Percentiles rank a stretch among this genome's conserved stretches.
phyloP scores from a whole-genome alignment of 495 filamentous ascomycete genomes.

The Aspergillus sclerotiicarbonarius region DNA sequence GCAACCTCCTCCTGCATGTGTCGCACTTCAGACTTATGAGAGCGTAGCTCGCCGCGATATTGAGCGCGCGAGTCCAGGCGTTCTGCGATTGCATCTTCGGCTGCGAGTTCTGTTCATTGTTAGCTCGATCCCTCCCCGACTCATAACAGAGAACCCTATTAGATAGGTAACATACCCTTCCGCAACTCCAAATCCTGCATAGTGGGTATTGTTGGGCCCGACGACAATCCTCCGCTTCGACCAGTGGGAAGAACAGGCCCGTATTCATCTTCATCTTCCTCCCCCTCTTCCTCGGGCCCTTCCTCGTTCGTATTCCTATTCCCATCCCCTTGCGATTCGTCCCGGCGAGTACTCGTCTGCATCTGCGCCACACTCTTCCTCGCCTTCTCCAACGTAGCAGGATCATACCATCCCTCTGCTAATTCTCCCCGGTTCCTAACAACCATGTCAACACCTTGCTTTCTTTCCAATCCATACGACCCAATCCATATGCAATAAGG shows the following conservation, averaged over 20 bases:
- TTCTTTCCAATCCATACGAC: background rate
- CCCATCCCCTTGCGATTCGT: background rate
- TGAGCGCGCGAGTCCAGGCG: conserved; percentile 56
- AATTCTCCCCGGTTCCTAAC: conserved; percentile 83
- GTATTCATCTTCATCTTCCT: conserved; percentile 62
- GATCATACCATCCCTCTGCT: conserved; percentile 91
- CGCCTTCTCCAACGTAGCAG: conserved; percentile 58
- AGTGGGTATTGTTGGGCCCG: conserved; percentile 73
- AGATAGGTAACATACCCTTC: conserved; percentile 46
- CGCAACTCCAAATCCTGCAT: conserved; percentile 71
- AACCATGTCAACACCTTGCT: background rate
- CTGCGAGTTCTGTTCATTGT: conserved; percentile 43
- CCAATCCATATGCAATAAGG: background rate
- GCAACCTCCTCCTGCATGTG: conserved; percentile 66
- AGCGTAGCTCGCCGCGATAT: conserved; percentile 55
- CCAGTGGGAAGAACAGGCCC: conserved; percentile 64
- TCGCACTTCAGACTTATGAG: conserved; percentile 33
- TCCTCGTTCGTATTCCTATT: conserved; percentile 15
- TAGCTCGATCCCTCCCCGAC: background rate
- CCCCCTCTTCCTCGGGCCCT: conserved; percentile 31
- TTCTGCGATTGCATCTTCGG: conserved; percentile 51
- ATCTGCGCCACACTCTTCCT: conserved; percentile 19
- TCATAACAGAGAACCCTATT: background rate
- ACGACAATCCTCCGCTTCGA: conserved; percentile 22
- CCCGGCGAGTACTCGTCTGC: background rate